Base-by-base conservation (phyloP, 768 basidiomycete genomes). In the Mycena leptocephala region DNA sequence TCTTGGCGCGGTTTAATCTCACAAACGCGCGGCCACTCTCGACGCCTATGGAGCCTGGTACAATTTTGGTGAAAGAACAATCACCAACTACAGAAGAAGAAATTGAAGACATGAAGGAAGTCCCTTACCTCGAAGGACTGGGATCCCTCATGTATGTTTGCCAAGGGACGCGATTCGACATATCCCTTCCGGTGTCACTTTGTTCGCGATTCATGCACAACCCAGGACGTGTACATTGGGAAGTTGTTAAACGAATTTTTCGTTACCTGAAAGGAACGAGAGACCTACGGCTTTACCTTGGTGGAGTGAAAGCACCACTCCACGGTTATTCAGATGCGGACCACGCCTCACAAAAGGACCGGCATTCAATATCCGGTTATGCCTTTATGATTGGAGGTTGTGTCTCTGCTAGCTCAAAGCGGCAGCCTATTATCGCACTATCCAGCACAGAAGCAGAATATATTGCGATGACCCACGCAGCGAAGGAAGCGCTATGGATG, bases 281-380 rank as follows among this genome's bases (percentile, higher is more conserved):
- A 3, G 53, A 71, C 30, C 65, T 66, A 43, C 26, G n/a, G 26
- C 69, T 70, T 14, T 35, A 56, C 7, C 61, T 26, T 18, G 53
- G 66, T 2, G 24, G 33, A 37, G 35, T 13, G 30, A 24, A 53
- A 4, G 16, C 51, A 4, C 18, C 30, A 1, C 22, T 79, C 5
- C 28, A 33, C n/a, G 78, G 76, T 18, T 78, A 67, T 64, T 67
- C 67, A 7, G 76, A 81, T 59, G 32, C 76, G 10, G 72, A 79
- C 53, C 76, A 72, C 69, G 74, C 67, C 20, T 68, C 74, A 5
- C 70, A 78, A 20, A 72, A 77, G 16, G 76, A 83, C 61, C 74
- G 83, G 11, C 66, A 79, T 20, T 84, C 86, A 4, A 83, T 85
- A 11, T 84, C 83, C 5, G 84, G 85, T 1, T 85, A 80, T 72